Conservation (phyloP, 352 stramenopile species). For the Globisporangium yorkense region DNA sequence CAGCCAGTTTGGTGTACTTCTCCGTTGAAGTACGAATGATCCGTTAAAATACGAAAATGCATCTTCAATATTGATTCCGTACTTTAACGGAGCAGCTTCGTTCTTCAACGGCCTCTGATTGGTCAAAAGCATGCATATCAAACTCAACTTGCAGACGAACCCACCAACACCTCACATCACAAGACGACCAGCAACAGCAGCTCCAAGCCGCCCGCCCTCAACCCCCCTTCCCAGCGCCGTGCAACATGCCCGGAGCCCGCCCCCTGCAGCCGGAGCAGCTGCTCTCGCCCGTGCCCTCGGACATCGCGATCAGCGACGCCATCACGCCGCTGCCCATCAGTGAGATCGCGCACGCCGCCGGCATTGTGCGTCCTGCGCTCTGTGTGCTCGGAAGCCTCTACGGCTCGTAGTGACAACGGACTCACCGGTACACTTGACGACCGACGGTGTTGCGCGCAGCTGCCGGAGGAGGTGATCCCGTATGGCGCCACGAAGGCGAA, state of each 20-base stretch:
- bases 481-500: constrained; percentile 92
- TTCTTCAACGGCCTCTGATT: not conserved
- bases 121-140: not conserved
- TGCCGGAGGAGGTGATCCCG: constrained; percentile 79
- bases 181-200: not conserved
- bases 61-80: not conserved
- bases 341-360: constrained; percentile 49
- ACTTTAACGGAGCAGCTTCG: not conserved
- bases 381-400: not conserved
- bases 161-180: not conserved
- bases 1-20: not conserved
- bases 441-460: constrained; percentile 16
- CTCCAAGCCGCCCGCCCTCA: not conserved
- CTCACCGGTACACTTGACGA: not conserved
- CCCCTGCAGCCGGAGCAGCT: constrained; percentile 54
- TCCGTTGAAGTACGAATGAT: too few relatives aligned
- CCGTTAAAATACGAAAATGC: too few relatives aligned
- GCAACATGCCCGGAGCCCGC: constrained; percentile 19
- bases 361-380: constrained; percentile 44
- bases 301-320: constrained; percentile 81
- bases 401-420: not conserved
- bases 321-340: constrained; percentile 62
- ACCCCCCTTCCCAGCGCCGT: not conserved
- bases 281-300: constrained; percentile 62
- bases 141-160: not conserved